These are phyloP conservation scores for Xylaria nigripes DNA, from an alignment of 495 filamentous ascomycete genomes.

Conservation along the genomic window DNA sequence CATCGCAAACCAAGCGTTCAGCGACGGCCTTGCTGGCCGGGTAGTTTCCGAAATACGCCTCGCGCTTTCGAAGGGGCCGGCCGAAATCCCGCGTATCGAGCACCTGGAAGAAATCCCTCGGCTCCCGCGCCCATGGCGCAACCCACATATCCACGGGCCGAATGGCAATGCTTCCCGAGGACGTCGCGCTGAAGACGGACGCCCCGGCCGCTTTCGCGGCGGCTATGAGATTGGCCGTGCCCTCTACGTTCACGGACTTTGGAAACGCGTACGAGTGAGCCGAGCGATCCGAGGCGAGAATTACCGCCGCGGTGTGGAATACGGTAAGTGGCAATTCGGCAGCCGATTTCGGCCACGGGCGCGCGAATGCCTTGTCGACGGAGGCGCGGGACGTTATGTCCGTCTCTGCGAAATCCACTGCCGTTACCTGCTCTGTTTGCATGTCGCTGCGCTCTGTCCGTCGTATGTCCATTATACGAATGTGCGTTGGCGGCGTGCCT, in stretches of 20 bases:
- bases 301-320: slow-evolving; percentile 39
- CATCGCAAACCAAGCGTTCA: slow-evolving; percentile 43
- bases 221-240: slow-evolving; percentile 50
- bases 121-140: slow-evolving; percentile 38
- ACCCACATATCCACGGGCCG: slow-evolving; percentile 42
- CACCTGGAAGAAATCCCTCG: slow-evolving; percentile 39
- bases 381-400: slow-evolving; percentile 34
- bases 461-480: slow-evolving; percentile 37
- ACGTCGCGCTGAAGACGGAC: slow-evolving; percentile 51
- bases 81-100: slow-evolving; percentile 38
- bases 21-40: slow-evolving; percentile 46
- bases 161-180: slow-evolving; percentile 46
- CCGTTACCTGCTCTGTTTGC: slow-evolving; percentile 18
- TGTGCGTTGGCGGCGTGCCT: slow-evolving; percentile 30
- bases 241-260: slow-evolving; percentile 47
- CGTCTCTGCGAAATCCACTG: slow-evolving; percentile 33
- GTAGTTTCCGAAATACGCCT: slow-evolving; percentile 52
- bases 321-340: slow-evolving; percentile 33
- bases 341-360: slow-evolving; percentile 28
- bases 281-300: slow-evolving; percentile 37
- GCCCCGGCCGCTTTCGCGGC: slow-evolving; percentile 42
- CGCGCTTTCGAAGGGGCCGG: slow-evolving; percentile 33
- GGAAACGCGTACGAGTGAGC: slow-evolving; percentile 29
- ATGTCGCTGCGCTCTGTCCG: slow-evolving; percentile 31
- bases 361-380: slow-evolving; percentile 28